These are phyloP conservation scores for Flaveria sonorensis DNA, from an alignment of 129 eudicot species.

Conservation along the genomic window DNA sequence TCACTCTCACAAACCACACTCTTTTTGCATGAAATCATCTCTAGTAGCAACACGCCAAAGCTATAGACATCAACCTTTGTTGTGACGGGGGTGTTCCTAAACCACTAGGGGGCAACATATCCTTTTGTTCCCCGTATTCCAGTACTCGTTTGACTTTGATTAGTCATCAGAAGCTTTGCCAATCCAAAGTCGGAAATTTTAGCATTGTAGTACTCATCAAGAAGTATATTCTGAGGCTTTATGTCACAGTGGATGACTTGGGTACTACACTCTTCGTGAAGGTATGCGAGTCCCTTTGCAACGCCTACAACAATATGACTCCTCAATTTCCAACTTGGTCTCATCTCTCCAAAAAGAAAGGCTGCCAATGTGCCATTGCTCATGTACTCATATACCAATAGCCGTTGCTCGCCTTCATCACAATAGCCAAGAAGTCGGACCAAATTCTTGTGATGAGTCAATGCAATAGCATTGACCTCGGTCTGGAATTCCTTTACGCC, in stretches of 20 bases:
- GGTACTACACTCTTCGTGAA: slow-evolving; percentile 55
- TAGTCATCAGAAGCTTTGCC: slow-evolving; percentile 46
- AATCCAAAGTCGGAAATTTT: slow-evolving; percentile 55
- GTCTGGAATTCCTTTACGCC: slow-evolving; percentile 43
- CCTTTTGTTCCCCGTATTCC: slow-evolving; percentile 60
- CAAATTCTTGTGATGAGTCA: slow-evolving; percentile 54
- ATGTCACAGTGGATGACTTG: slow-evolving; percentile 60
- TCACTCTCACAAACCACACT: slow-evolving; percentile 1
- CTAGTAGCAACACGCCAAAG: slow-evolving; percentile 47
- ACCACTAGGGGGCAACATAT: slow-evolving; percentile 64
- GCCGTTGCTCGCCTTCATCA: slow-evolving; percentile 45
- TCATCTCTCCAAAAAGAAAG: slow-evolving; percentile 34
- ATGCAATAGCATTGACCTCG: slow-evolving; percentile 44
- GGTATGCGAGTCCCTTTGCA: slow-evolving; percentile 44
- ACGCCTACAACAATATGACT: slow-evolving; percentile 37
- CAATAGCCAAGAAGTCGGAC: slow-evolving; percentile 53
- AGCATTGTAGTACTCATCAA: slow-evolving; percentile 49
- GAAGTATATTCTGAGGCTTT: slow-evolving; percentile 36
- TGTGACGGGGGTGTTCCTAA: slow-evolving; percentile 38
- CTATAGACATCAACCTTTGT: slow-evolving; percentile 60
- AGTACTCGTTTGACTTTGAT: slow-evolving; percentile 35
- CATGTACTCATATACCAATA: slow-evolving; percentile 54
- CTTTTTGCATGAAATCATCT: slow-evolving; percentile 48
- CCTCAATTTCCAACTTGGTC: slow-evolving; percentile 46
- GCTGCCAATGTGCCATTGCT: slow-evolving; percentile 44